Evolutionary conservation across 345 rosid species (phyloP).

Genomic region (Acer campestre): DNA sequence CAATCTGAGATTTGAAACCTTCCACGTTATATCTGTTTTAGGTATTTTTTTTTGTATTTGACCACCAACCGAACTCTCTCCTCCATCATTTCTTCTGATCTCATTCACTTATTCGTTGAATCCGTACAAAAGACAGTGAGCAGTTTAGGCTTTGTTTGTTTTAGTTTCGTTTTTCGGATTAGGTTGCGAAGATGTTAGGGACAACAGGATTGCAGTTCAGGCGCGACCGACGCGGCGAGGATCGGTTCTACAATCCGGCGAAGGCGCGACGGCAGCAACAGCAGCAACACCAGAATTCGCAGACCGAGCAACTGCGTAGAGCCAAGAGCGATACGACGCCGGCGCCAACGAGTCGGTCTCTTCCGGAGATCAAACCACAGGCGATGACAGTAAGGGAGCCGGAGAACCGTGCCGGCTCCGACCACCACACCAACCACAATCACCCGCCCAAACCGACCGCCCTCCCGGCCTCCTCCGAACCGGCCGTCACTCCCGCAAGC

Average conservation of each 20-base stretch:
- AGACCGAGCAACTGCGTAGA: constrained; percentile 39
- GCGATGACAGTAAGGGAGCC: constrained; percentile 22
- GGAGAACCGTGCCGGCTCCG: constrained; percentile 23
- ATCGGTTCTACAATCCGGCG: constrained; percentile 39
- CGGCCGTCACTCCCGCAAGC: constrained; percentile 31
- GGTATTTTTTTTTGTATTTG: not conserved
- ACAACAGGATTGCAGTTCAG: constrained; percentile 47
- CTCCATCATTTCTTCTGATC: constrained; percentile 10
- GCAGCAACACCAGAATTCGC: constrained; percentile 32
- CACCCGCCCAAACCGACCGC: constrained; percentile 23
- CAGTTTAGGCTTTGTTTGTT: not conserved
- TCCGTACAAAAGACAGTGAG: not conserved
- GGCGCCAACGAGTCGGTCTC: constrained; percentile 25
- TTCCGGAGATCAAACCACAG: constrained; percentile 18
- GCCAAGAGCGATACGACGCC: constrained; percentile 42
- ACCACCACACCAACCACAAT: not conserved
- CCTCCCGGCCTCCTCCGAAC: constrained; percentile 24
- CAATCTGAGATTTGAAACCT: not conserved
- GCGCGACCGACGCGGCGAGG: constrained; percentile 44
- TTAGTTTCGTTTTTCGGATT: not conserved
- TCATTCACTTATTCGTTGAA: not conserved
- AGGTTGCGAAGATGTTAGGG: constrained; percentile 43
- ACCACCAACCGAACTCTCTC: constrained; percentile 18
- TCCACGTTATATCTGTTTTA: constrained; percentile 20
- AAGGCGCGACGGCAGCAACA: constrained; percentile 43